Conservation (phyloP, 345 rosid genomes). For the Hypericum perforatum region DNA sequence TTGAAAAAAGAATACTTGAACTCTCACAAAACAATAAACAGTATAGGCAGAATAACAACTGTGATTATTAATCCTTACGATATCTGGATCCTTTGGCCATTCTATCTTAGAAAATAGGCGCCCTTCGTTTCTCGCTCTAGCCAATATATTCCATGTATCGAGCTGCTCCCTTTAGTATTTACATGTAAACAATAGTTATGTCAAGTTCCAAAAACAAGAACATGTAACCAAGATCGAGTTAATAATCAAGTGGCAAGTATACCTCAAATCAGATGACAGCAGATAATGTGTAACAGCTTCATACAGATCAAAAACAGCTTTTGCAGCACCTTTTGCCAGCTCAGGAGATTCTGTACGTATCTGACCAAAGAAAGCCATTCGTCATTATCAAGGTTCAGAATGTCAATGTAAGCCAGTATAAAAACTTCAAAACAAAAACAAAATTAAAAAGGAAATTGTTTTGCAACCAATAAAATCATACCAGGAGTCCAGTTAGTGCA, state of each 20-base stretch:
- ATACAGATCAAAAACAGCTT: slow-evolving; percentile 65
- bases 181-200: slow-evolving; percentile 10
- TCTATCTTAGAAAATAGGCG: slow-evolving; percentile 74
- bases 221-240: neutral
- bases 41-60: slow-evolving; percentile 7
- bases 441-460: neutral
- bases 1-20: slow-evolving; percentile 11
- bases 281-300: slow-evolving; percentile 87
- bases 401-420: neutral
- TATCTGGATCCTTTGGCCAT: slow-evolving; percentile 95
- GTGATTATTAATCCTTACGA: slow-evolving; percentile 37
- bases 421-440: neutral
- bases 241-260: slow-evolving; percentile 7
- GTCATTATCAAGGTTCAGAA: neutral
- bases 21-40: slow-evolving; percentile 13
- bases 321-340: slow-evolving; percentile 79
- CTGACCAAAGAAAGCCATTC: slow-evolving; percentile 33
- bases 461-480: slow-evolving; percentile 16
- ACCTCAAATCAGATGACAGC: slow-evolving; percentile 82
- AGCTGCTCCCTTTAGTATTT: slow-evolving; percentile 67
- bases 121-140: slow-evolving; percentile 73
- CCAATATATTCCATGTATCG: slow-evolving; percentile 92
- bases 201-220: slow-evolving; percentile 1
- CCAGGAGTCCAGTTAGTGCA: slow-evolving; percentile 93
- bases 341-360: slow-evolving; percentile 63